Conservation (phyloP, 2,329 filamentous ascomycete species). For the Botrytis galanthina region DNA sequence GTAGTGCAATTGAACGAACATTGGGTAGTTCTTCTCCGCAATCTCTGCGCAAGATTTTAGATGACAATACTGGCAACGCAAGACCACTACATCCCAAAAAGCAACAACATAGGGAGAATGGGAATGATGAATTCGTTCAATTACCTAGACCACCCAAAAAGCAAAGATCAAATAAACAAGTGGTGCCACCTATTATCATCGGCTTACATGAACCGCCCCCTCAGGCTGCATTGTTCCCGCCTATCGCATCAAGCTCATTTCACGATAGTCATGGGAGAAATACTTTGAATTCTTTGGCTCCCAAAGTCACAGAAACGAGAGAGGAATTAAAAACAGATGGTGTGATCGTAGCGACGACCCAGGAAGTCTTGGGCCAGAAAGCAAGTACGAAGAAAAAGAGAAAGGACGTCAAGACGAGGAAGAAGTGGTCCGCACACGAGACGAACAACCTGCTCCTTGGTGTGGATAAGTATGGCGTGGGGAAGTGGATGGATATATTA, state of each 20-base stretch:
- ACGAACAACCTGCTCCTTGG: slow-evolving; percentile 61
- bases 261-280: slow-evolving; percentile 47
- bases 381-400: slow-evolving; percentile 46
- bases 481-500: slow-evolving; percentile 63
- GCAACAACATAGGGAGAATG: slow-evolving; percentile 51
- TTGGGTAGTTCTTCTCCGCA: slow-evolving; percentile 38
- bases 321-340: slow-evolving; percentile 5
- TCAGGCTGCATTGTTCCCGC: slow-evolving; percentile 57
- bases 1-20: slow-evolving; percentile 24
- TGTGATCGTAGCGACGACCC: neutral
- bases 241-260: slow-evolving; percentile 58
- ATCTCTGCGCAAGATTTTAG: slow-evolving; percentile 39
- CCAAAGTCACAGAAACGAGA: slow-evolving; percentile 25
- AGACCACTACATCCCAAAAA: slow-evolving; percentile 42
- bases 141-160: slow-evolving; percentile 64
- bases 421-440: slow-evolving; percentile 65
- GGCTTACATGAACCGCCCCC: slow-evolving; percentile 62
- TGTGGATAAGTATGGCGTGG: slow-evolving; percentile 61
- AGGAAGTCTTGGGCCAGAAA: slow-evolving; percentile 35
- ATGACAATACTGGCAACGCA: slow-evolving; percentile 34
- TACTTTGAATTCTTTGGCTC: slow-evolving; percentile 36
- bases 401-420: slow-evolving; percentile 55
- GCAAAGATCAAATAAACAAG: slow-evolving; percentile 54
- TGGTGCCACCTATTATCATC: slow-evolving; percentile 64
- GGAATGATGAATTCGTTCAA: slow-evolving; percentile 62